Base-by-base conservation (phyloP, 108 stramenopile species). In the Aureococcus anophagefferens region DNA sequence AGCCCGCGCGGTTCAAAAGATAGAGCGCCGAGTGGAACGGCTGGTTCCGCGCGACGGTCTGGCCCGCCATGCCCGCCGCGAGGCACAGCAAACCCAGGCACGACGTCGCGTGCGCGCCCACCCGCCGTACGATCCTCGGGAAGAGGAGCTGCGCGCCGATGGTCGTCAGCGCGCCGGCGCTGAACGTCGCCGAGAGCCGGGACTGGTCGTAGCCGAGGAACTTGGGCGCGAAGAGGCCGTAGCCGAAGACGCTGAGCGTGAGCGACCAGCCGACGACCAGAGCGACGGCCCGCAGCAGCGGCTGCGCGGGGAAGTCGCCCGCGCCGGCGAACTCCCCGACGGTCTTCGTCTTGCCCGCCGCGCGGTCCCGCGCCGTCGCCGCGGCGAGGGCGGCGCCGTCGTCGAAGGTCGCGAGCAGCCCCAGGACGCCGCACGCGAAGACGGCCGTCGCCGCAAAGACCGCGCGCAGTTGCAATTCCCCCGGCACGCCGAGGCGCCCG, bases 211-310 rank as follows among this genome's bases (percentile, higher is more conserved):
- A 80, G 5, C 72, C 76, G 66, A 80, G 18, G 63, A 71, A 71
- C n/a, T 51, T 51, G 51, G 76, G 71, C 16, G 79, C 75, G 62
- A 80, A 80, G n/a, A 80, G 46, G 21, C 76, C 70, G 46, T 80
- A 80, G 59, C 72, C 72, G 3, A 65, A 73, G 64, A 68, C 67
- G 46, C 68, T 69, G 29, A 76, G 63, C 18, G 67, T 80, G 15
- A 67, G 64, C 11, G 79, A 67, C 75, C 75, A 80, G 28, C 79
- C 79, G 34, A 72, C 71, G 34, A 72, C 33, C 14, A 80, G 67
- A 5, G 79, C 67, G 30, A 80, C 73, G 28, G 68, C n/a, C 4
- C 79, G 75, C 0, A 80, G 72, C 25, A 46, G 51, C 15, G 59
- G 44, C 35, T 80, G 79, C 5, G 66, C 75, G 35, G 70, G 40